A percentile compares a stretch with the other conserved stretches of the same genome.
phyloP scores from a whole-genome alignment of 2,329 filamentous ascomycete species.

The Stachybotrys chlorohalonatus region DNA sequence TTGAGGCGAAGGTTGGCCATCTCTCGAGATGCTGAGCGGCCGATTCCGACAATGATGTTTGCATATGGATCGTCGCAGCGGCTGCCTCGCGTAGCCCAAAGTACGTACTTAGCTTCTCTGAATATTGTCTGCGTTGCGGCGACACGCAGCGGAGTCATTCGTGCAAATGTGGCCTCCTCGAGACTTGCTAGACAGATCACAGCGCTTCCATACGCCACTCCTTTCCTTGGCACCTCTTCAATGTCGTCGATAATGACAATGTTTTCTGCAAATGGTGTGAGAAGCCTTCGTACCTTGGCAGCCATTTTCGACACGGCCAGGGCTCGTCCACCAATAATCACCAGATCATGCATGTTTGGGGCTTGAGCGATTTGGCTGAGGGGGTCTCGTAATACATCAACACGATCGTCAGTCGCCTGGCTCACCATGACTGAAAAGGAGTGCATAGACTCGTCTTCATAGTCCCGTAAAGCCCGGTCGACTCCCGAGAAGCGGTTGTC shows the following conservation, averaged over 20 bases:
- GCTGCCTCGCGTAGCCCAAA: slow-evolving; percentile 14
- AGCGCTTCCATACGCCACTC: slow-evolving; percentile 7
- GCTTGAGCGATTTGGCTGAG: background rate
- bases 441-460: background rate
- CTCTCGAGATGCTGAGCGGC: background rate
- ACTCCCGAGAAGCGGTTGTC: slow-evolving; percentile 4
- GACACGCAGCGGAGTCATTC: slow-evolving; percentile 19
- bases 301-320: background rate
- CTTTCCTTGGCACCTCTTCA: background rate
- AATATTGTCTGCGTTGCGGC: slow-evolving; percentile 9
- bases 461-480: slow-evolving; percentile 2
- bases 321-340: background rate
- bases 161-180: slow-evolving; percentile 16
- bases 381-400: slow-evolving; percentile 1
- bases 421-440: slow-evolving; percentile 11
- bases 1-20: slow-evolving; percentile 1
- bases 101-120: slow-evolving; percentile 6
- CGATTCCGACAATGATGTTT: slow-evolving; percentile 7
- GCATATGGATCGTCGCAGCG: slow-evolving; percentile 9
- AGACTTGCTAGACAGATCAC: slow-evolving; percentile 8
- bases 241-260: background rate
- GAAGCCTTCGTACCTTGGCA: background rate
- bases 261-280: background rate
- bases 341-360: background rate
- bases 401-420: slow-evolving; percentile 7